Conservation (phyloP, 495 filamentous ascomycete genomes). For the Xylaria venustula region DNA sequence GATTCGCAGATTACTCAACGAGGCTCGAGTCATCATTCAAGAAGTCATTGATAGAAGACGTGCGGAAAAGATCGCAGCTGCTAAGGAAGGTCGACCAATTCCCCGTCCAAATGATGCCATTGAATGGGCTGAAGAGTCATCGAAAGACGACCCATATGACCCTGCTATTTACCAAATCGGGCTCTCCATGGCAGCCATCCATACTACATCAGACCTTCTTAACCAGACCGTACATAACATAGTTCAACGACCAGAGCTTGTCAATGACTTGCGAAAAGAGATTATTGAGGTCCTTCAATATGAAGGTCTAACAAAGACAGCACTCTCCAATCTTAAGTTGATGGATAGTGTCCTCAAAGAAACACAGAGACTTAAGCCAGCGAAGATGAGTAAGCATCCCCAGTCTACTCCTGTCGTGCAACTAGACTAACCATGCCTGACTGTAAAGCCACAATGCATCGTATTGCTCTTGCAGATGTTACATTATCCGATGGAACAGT, state of each 20-base stretch:
- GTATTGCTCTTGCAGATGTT: slow-evolving; percentile 37
- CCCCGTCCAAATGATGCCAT: slow-evolving; percentile 24
- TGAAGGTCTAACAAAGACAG: slow-evolving; percentile 25
- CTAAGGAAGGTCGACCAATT: slow-evolving; percentile 9
- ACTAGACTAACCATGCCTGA: neutral
- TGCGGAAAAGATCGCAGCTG: slow-evolving; percentile 17
- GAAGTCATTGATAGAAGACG: slow-evolving; percentile 30
- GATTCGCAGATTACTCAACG: slow-evolving; percentile 19
- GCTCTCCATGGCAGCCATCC: slow-evolving; percentile 32
- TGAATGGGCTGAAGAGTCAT: slow-evolving; percentile 33
- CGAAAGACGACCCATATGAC: slow-evolving; percentile 15
- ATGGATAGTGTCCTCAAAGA: slow-evolving; percentile 17
- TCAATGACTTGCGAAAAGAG: slow-evolving; percentile 28
- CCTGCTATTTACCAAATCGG: slow-evolving; percentile 37
- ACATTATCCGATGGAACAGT: slow-evolving; percentile 48
- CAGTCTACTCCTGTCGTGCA: neutral
- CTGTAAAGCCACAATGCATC: slow-evolving; percentile 24
- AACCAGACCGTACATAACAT: slow-evolving; percentile 39
- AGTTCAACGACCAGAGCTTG: slow-evolving; percentile 29
- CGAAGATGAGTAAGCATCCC: slow-evolving; percentile 12
- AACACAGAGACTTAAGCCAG: slow-evolving; percentile 27
- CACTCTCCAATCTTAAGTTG: slow-evolving; percentile 7
- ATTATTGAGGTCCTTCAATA: slow-evolving; percentile 21
- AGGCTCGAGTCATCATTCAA: slow-evolving; percentile 29
- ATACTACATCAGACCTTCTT: slow-evolving; percentile 31